Percentiles rank a stretch among this genome's conserved stretches.
These are phyloP conservation scores for Lojkania enalia DNA, from an alignment of 2,329 filamentous ascomycete species.

Conservation along the genomic window DNA sequence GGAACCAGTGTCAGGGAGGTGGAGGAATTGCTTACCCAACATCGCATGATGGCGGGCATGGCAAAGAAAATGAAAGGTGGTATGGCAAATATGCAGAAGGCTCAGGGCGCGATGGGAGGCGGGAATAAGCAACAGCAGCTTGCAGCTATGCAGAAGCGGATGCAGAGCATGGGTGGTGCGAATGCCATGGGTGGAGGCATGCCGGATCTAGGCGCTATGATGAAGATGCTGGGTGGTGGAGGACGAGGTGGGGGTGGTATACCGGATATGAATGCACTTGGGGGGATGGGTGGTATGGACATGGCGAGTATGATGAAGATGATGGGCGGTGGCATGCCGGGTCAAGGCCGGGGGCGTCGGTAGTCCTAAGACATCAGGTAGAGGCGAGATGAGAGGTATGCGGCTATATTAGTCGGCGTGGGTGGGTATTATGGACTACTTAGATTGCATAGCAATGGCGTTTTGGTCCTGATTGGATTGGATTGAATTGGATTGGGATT, in stretches of 20 bases:
- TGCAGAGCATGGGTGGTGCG: conserved; percentile 87
- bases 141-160: conserved; percentile 93
- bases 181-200: conserved; percentile 67
- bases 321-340: conserved; percentile 39
- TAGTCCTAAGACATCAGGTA: too few species aligned
- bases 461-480: too few species aligned
- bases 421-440: too few species aligned
- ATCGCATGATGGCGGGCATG: conserved; percentile 98
- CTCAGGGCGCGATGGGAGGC: conserved; percentile 87
- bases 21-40: conserved; percentile 95
- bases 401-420: too few species aligned
- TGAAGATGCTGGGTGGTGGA: conserved; percentile 85
- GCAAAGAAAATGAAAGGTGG: conserved; percentile 98
- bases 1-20: conserved; percentile 92
- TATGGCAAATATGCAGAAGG: conserved; percentile 96
- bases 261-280: conserved; percentile 66
- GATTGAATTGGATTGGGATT: too few species aligned
- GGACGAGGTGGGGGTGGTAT: conserved; percentile 64
- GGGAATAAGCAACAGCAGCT: conserved; percentile 91
- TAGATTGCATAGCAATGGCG: too few species aligned
- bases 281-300: conserved; percentile 54
- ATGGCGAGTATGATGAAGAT: conserved; percentile 28
- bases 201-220: conserved; percentile 82
- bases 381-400: too few species aligned
- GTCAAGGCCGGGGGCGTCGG: too few species aligned